Percentiles rank a stretch among this genome's conserved stretches.
These are phyloP conservation scores for Aspergillus olivimuriae DNA, from an alignment of 495 filamentous ascomycete genomes.

Conservation along the genomic window DNA sequence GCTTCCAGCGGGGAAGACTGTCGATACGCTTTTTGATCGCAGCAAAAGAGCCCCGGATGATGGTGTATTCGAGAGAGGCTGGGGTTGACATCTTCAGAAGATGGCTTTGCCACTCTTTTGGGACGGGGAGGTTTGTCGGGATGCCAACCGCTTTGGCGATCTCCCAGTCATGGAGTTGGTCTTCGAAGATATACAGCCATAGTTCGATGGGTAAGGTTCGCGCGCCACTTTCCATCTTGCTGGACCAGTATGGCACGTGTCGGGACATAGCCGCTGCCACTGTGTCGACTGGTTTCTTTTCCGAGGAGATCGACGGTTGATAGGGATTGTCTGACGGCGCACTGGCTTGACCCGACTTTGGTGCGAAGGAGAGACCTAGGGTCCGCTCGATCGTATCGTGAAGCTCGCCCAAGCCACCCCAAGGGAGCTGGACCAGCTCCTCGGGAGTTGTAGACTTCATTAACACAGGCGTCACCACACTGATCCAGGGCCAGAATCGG, in stretches of 20 bases:
- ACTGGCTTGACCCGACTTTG: neutral
- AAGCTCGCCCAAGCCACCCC: constrained; percentile 62
- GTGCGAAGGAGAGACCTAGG: constrained; percentile 21
- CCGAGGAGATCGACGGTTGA: constrained; percentile 22
- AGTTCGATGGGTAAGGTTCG: constrained; percentile 68
- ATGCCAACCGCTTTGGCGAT: constrained; percentile 72
- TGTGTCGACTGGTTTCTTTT: constrained; percentile 54
- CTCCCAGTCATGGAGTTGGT: constrained; percentile 79
- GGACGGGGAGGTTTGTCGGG: constrained; percentile 66
- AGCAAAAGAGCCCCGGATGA: constrained; percentile 62
- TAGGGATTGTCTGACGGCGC: constrained; percentile 5
- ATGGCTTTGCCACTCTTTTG: constrained; percentile 63
- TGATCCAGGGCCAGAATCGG: constrained; percentile 76
- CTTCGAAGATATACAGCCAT: constrained; percentile 82
- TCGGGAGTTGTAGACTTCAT: constrained; percentile 59
- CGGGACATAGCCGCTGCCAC: constrained; percentile 50
- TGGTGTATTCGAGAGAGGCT: constrained; percentile 68
- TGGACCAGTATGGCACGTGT: constrained; percentile 27
- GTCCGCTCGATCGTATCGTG: constrained; percentile 57
- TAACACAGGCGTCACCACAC: constrained; percentile 62
- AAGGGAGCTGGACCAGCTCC: constrained; percentile 46
- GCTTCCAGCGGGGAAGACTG: constrained; percentile 59
- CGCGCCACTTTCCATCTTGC: constrained; percentile 15
- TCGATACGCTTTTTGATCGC: constrained; percentile 63
- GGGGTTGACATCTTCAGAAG: constrained; percentile 43